Base-by-base conservation (phyloP, 176 grass and related monocot species). In the Oryza brachyantha region DNA sequence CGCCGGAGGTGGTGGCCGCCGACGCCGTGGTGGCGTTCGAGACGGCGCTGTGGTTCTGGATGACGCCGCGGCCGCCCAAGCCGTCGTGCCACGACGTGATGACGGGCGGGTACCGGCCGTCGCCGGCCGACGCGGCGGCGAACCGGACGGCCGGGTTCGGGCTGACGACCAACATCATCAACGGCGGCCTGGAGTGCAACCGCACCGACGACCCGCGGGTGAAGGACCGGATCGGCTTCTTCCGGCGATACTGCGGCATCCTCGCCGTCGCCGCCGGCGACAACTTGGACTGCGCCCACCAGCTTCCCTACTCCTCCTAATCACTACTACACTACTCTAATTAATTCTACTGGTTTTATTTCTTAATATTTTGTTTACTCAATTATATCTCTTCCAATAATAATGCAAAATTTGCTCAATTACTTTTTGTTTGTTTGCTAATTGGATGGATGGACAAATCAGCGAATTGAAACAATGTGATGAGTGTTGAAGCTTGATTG, bases 21-120 rank as follows among this genome's bases (percentile, higher is more conserved):
- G 55, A 91, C 54, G 60, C 91, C 0, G 74, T 4, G 14, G 32
- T 93, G 40, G 64, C 94, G 41, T 93, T 91, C 78, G 28, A 81
- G 83, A 83, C 94, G 59, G 90, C 94, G 16, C 57, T 97, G 5
- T 93, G 91, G 94, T 97, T 93, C 68, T 93, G 91, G 94, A 97
- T 89, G 88, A 97, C 89, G 13, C 43, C 78, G n/a, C 61, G 35
- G 63, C 21, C 62, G 54, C 84, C 91, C 4, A 97, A 97, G 81
- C 94, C 94, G 17, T 97, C 91, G 41, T 93, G 91, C 81, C 91
- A 97, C 25, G 84, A 86, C 57, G 91, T 97, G 1, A 97, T 97
- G 94, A 71, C 90, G 3, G 89, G 91, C 0, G 66, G 37, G 21
- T 97, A 79, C 84, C 3, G 1, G 1, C 94, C 89, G 1, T 79